A percentile compares a stretch with the other conserved stretches of the same genome.
phyloP scores from a whole-genome alignment of 805 yeast species.

The Suhomyces sp. region DNA sequence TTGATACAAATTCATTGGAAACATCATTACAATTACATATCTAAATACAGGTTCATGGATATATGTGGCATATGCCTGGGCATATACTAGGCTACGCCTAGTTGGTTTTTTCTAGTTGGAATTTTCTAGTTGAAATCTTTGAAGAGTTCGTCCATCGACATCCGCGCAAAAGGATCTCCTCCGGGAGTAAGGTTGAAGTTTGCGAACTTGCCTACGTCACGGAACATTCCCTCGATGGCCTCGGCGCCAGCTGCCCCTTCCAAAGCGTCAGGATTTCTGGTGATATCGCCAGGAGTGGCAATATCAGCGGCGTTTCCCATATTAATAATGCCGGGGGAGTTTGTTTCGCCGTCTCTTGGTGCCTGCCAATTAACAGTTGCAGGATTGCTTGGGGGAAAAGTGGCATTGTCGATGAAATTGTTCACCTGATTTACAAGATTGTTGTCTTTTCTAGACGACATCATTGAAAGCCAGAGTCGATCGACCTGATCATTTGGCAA shows the following conservation, averaged over 20 bases:
- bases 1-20: neutral
- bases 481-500: constrained; percentile 9
- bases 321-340: neutral
- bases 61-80: neutral
- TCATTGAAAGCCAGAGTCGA: constrained; percentile 11
- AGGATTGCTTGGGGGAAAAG: neutral
- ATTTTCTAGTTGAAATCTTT: constrained; percentile 6
- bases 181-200: neutral
- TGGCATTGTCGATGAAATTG: neutral
- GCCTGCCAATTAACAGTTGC: neutral
- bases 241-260: neutral
- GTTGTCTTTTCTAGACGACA: constrained; percentile 4
- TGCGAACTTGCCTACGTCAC: neutral
- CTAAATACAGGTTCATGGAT: neutral
- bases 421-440: neutral
- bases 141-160: constrained; percentile 8
- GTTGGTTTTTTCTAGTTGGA: neutral
- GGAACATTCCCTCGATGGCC: neutral
- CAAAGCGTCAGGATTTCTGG: neutral
- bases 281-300: neutral
- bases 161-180: neutral
- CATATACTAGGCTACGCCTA: too few relatives aligned
- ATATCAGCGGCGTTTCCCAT: neutral
- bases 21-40: neutral
- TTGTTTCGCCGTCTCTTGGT: neutral